Evolutionary conservation across 2,329 filamentous ascomycete genomes (phyloP).

Genomic region (Ramularia endophylla): DNA sequence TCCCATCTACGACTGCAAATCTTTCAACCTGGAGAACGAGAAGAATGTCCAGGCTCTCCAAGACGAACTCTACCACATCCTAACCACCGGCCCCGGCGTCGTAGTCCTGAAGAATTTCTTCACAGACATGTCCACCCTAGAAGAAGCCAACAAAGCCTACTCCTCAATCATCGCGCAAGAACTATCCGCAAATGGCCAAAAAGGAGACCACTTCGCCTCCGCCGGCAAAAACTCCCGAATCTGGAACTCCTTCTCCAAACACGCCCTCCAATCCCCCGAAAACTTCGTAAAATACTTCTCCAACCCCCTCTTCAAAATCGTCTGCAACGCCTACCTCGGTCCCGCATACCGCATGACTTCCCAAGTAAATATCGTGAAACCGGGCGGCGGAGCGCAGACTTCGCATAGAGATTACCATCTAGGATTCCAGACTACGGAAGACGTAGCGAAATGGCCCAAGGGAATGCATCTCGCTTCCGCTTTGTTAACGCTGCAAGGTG

Average conservation of each 20-base stretch:
- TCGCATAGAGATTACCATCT: conserved; percentile 60
- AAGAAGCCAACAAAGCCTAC: conserved; percentile 45
- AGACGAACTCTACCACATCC: conserved; percentile 56
- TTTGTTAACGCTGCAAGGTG: too few species aligned
- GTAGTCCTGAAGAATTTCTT: conserved; percentile 53
- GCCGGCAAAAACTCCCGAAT: conserved; percentile 54
- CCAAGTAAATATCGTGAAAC: conserved; percentile 58
- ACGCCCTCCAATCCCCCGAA: conserved; percentile 46
- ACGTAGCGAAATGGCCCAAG: too few species aligned
- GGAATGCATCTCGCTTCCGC: too few species aligned
- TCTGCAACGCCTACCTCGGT: conserved; percentile 54
- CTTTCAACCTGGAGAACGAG: conserved; percentile 31
- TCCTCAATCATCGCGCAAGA: conserved; percentile 45
- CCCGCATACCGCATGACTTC: conserved; percentile 55
- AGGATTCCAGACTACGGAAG: conserved; percentile 52
- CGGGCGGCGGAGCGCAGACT: conserved; percentile 52
- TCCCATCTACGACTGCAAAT: conserved; percentile 49
- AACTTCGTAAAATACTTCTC: conserved; percentile 55
- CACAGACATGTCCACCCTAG: conserved; percentile 37
- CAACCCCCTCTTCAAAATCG: conserved; percentile 52
- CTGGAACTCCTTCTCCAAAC: conserved; percentile 62
- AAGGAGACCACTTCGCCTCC: conserved; percentile 57
- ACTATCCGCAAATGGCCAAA: conserved; percentile 26
- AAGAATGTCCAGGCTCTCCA: conserved; percentile 41
- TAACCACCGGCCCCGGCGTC: conserved; percentile 53